phyloP scores from a whole-genome alignment of 768 basidiomycete species.

The Mrakia frigida region DNA sequence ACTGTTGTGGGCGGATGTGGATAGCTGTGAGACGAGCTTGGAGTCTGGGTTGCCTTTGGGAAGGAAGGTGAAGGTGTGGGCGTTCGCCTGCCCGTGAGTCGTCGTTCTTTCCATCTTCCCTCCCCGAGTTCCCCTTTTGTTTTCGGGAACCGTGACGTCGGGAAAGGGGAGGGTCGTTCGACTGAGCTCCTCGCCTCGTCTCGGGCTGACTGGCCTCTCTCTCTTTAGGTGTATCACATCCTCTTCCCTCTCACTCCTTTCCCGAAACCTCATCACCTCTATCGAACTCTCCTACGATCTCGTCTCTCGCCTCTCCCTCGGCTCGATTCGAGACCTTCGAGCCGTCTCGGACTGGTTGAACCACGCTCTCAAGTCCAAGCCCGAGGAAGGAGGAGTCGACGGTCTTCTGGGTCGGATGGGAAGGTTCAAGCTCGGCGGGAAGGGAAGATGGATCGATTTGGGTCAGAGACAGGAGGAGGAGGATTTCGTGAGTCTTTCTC shows the following conservation, averaged over 20 bases:
- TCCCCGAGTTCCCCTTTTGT: conserved; percentile 32
- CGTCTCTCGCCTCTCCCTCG: conserved; percentile 70
- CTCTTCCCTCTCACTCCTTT: conserved; percentile 56
- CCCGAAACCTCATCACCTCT: conserved; percentile 62
- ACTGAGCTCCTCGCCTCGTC: not conserved
- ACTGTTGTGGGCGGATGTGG: conserved; percentile 77
- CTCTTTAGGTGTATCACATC: conserved; percentile 57
- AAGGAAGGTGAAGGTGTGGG: conserved; percentile 34
- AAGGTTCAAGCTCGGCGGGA: conserved; percentile 31
- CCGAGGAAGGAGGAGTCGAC: conserved; percentile 17
- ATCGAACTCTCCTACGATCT: conserved; percentile 79
- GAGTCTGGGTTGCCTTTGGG: conserved; percentile 34
- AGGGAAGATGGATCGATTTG: conserved; percentile 30
- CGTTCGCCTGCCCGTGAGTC: conserved; percentile 31
- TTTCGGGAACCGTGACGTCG: conserved; percentile 34
- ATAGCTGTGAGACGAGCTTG: conserved; percentile 58
- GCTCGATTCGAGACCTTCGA: conserved; percentile 67
- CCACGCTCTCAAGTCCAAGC: conserved; percentile 54
- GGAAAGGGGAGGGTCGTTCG: no score
- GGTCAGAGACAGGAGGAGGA: conserved; percentile 28
- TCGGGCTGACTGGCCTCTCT: not conserved
- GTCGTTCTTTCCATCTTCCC: conserved; percentile 14
- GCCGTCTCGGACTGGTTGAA: conserved; percentile 76
- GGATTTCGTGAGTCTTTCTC: conserved; percentile 38
- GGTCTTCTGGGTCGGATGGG: conserved; percentile 32